Base-by-base conservation (phyloP, 805 yeast species). In the Candida coquimbonensis region DNA sequence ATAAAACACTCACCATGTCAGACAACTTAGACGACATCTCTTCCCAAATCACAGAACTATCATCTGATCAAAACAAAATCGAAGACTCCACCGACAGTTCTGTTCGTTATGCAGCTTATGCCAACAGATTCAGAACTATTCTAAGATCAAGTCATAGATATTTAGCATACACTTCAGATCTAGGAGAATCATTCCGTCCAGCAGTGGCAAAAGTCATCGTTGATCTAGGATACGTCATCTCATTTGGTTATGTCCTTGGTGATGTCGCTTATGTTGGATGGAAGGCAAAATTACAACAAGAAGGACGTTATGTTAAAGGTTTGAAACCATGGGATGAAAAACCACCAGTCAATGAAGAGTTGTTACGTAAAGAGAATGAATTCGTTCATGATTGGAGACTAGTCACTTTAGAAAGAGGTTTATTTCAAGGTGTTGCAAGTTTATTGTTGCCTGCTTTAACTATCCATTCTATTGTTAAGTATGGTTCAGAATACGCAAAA, bases 371-470 rank as follows among this genome's bases (percentile, higher is more conserved):
- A 13, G 69, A 14, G 5, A 34, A 53, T 67, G 5, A 65, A 64
- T 49, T 58, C 66, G 21, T 37, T 5, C 44, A 42, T 9, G 89
- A 83, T 59, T 87, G 90, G 88, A 74, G 74, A 53, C 51, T 81
- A 44, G 77, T 75, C 8, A 81, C 75, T 7, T 55, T 82, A 36
- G 81, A 86, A 61, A 74, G 95, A 61, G 89, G 86, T n/a, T 55
- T 85, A 25, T 86, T 86, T 68, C 95, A 86, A 63, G 72, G 83
- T 51, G 71, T 87, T 51, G 95, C 95, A 3, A 80, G 87, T 39
- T 87, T 86, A 93, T 91, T 87, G 14, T 70, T 86, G 37, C 95
- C 95, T 9, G 95, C 95, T 3, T 80, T 85, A 63, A 86, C 95
- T 6, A 86, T 86, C 55, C 95, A 86, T 61, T 73, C 84, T 2